A percentile compares a stretch with the other conserved stretches of the same genome.
Evolutionary conservation across 768 basidiomycete genomes (phyloP).

Genomic region (Podaxis rugospora): DNA sequence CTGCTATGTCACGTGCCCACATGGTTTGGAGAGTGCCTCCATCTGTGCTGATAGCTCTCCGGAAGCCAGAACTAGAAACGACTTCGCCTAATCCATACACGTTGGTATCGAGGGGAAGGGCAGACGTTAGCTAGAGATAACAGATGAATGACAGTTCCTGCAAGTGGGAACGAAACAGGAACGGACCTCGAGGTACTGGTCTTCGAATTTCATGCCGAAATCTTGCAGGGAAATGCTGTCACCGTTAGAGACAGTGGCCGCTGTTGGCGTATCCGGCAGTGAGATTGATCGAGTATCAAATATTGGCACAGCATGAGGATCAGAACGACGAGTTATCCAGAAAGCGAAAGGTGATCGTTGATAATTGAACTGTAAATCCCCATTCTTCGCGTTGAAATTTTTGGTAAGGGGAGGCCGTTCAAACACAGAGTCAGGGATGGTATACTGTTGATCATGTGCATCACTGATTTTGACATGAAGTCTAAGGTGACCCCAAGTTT

Average conservation of each 20-base stretch:
- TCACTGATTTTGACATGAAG: constrained; percentile 69
- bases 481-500: constrained; percentile 26
- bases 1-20: constrained; percentile 61
- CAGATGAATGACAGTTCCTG: background rate
- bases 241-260: constrained; percentile 48
- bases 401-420: constrained; percentile 34
- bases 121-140: constrained; percentile 48
- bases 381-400: constrained; percentile 29
- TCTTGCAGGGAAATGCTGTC: constrained; percentile 54
- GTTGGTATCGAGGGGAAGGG: constrained; percentile 62
- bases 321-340: constrained; percentile 70
- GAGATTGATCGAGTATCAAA: constrained; percentile 69
- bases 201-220: constrained; percentile 73
- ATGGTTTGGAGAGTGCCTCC: constrained; percentile 63
- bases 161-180: constrained; percentile 23
- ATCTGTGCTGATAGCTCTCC: constrained; percentile 50
- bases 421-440: constrained; percentile 58
- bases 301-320: constrained; percentile 48
- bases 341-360: constrained; percentile 66
- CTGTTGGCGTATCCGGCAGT: constrained; percentile 54
- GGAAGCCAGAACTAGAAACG: constrained; percentile 63
- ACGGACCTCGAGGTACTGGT: constrained; percentile 69
- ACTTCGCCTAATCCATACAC: constrained; percentile 79
- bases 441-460: constrained; percentile 56
- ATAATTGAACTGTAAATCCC: constrained; percentile 70